Base-by-base conservation (phyloP, 78 protist genomes). In the Fonticula alba region DNA sequence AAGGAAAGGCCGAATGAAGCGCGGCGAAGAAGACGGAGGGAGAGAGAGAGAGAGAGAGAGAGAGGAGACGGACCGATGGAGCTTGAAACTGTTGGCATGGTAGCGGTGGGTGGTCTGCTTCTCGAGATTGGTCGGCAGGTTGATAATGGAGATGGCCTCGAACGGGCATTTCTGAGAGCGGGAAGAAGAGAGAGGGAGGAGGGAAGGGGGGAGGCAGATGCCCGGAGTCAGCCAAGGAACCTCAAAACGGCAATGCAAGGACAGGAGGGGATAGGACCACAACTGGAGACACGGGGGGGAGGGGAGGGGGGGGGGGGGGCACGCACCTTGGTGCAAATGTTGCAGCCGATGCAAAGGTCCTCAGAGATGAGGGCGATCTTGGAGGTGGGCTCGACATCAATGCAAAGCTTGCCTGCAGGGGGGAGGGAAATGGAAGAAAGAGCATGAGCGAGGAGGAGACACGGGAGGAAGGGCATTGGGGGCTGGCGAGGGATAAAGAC, bases 321-420 rank as follows among this genome's bases (percentile, higher is more conserved):
- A 37, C 53, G 41, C 15, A 76, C 70, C 74, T 93, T 94, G 9
- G 75, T 86, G 69, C 99, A 95, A 65, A 94, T 87, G 73, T 95
- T 95, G 66, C 99, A 97, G 38, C 99, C 99, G 59, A 89, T 89
- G 78, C 99, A 97, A 49, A 95, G 85, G 36, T 64, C 81, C 57
- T 97, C 99, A 0, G 98, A 91, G 53, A 97, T 79, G 55, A 7
- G 60, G 19, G 97, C 83, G 13, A 82, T 49, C 69, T 84, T 94
- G 62, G 55, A 26, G 0, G 71, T 79, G 50, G 78, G 75, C 29
- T 64, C 56, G 22, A 97, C 99, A 27, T 91, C 98, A 58, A 95
- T 94, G 73, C 99, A 95, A 31, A 83, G 75, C 63, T 93, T 87
- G 50, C 99, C 97, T 75, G 66, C 54, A 61, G 53, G 57, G 37